Evolutionary conservation across 2,329 filamentous ascomycete genomes (phyloP), one percentile per base, ranked within the genome.

Genomic region (Cadophora sp.): DNA sequence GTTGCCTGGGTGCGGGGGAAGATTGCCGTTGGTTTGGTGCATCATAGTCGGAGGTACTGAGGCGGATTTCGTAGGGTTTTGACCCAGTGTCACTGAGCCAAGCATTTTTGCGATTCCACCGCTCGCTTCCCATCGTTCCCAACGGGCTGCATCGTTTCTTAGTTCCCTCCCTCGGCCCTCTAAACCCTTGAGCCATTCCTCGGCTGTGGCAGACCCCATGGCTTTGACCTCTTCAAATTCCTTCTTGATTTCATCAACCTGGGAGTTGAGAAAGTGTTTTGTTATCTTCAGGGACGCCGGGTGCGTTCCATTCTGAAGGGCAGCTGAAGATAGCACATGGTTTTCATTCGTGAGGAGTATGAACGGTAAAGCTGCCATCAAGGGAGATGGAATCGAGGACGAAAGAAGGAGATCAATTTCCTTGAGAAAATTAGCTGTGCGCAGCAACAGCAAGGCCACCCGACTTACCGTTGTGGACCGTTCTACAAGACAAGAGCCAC

Each of bases 111-210:
- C 43, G 24, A 76, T 55, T 11, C 72, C 71, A 61, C 73, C 72
- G 53, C 48, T 82, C 64, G 41, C 81, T 81, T 58, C 88, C 87
- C 91, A 95, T 73, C 88, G 90, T 76, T 94, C 92, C 89, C 91
- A 95, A 59, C 90, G 86, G 33, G 86, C 83, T 36, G 87, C 84
- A 75, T 91, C 88, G 13, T 81, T 83, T 72, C 88, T 84, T 59
- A 83, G 80, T 66, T 87, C 83, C 72, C 86, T 86, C 11, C 91
- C 90, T 66, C 87, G 84, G 33, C 80, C 81, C 51, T 88, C 85
- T 3, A 96, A 83, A 11, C 92, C 92, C 78, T 94, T 94, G 36
- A 89, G 82, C 92, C 92, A 96, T 77, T 94, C 92, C 72, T 93
- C 90, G 4, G 86, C 84, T 13, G 89, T 86, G 50, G 89, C 89